Evolutionary conservation across 768 basidiomycete genomes (phyloP), one percentile per base, ranked within the genome.

Genomic region (Suillus lakei): DNA sequence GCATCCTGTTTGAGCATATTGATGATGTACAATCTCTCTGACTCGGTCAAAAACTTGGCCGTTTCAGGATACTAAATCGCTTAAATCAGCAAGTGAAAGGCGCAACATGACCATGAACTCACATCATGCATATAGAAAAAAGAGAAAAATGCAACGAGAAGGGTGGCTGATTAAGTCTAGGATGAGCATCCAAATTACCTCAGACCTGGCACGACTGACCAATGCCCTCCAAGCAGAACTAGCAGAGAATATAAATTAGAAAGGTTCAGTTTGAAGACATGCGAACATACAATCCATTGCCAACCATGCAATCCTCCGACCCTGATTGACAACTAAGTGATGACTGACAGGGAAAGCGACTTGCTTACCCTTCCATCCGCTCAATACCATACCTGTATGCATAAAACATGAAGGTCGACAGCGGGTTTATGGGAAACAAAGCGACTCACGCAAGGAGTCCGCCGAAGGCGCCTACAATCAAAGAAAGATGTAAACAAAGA

Each of bases 71-170:
- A 87, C 84, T 85, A 64, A 44, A 1, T 21, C 12, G 58, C 16
- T 16, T 23, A 5, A 41, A 23, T 36, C 7, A 6, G 44, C 44
- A 38, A 50, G 32, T 21, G 21, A 21, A 26, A 41, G 6, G 59
- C 6, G 18, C 36, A 55, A 58, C 58, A 18, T 46, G 48, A 38
- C 2, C 43, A 16, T 7, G 16, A 10, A 41, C 82, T 54, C 63
- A 84, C 84, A 71, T 88, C 86, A 63, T 87, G 75, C 76, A 88
- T 83, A 72, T 80, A 79, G 71, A 84, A 87, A 71, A 80, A 87
- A n/a, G 76, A 68, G 4, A 3, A 26, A 12, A 64, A 60, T 4
- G 75, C 72, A 18, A 66, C 58, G 21, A 70, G 13, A 3, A 68
- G 50, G 12, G 75, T 76, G n/a, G 55, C 75, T 76, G 44, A 16